Conservation (phyloP, 768 basidiomycete genomes). For the Pulveroboletus sp. region DNA sequence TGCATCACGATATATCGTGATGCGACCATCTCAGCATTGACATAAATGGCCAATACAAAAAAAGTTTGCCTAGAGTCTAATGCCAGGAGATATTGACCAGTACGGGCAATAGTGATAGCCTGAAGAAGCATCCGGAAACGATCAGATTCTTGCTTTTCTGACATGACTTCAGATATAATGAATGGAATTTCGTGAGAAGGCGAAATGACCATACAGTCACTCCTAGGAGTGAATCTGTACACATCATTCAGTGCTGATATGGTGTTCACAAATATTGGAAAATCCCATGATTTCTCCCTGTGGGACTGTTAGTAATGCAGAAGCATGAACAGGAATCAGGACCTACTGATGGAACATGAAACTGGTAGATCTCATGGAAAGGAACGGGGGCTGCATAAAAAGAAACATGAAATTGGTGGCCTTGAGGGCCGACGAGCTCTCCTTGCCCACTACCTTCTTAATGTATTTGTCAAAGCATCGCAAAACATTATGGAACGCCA, state of each 20-base stretch:
- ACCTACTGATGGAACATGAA: conserved; percentile 1
- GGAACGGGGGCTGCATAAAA: conserved; percentile 13
- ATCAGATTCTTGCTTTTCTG: too few species aligned
- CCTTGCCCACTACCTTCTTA: neutral
- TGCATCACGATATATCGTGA: conserved; percentile 5
- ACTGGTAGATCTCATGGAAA: neutral
- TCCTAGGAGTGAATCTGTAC: too few species aligned
- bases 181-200: too few species aligned
- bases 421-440: neutral
- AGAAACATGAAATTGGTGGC: conserved; percentile 5
- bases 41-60: conserved; percentile 14
- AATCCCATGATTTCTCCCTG: conserved; percentile 11
- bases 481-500: too few species aligned
- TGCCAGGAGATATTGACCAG: neutral
- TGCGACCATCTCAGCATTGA: neutral
- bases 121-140: conserved; percentile 16
- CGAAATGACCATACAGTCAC: too few species aligned
- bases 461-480: too few species aligned
- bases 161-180: too few species aligned
- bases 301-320: neutral
- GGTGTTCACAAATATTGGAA: conserved; percentile 7
- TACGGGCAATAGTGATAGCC: neutral
- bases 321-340: too few species aligned
- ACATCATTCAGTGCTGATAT: neutral
- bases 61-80: neutral